These are phyloP conservation scores for Boletus coffeatus DNA, from an alignment of 1,284 basidiomycete genomes.

Conservation along the genomic window DNA sequence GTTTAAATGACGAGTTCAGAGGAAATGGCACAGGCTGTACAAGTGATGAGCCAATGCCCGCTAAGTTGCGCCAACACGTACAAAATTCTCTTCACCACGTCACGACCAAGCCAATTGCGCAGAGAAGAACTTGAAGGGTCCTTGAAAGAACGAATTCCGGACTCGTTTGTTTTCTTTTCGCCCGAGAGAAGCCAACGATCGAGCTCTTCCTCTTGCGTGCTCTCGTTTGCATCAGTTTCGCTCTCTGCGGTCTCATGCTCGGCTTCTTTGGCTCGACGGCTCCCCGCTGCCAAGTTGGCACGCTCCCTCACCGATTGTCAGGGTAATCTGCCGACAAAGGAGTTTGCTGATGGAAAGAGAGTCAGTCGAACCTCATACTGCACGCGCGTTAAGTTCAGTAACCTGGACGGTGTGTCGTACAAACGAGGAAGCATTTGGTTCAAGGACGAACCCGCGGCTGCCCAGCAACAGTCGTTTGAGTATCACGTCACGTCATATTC, in stretches of 20 bases:
- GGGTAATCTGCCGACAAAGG: conserved; percentile 7
- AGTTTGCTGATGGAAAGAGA: conserved; percentile 10
- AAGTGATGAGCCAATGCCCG: conserved; percentile 1
- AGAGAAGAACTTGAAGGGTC: conserved; percentile 24
- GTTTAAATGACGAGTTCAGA: conserved; percentile 74
- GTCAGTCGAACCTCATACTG: no score
- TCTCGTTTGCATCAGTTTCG: no score
- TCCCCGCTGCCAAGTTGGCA: neutral
- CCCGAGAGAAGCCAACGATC: conserved; percentile 12
- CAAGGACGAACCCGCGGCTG: no score
- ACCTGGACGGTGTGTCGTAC: no score
- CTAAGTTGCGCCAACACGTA: neutral
- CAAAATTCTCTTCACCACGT: conserved; percentile 41
- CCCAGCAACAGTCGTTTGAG: no score
- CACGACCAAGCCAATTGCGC: conserved; percentile 53
- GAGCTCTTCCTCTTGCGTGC: conserved; percentile 4
- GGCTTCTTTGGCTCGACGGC: conserved; percentile 1
- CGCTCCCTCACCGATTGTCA: conserved; percentile 6
- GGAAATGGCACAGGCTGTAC: conserved; percentile 53
- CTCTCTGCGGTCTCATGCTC: conserved; percentile 7
- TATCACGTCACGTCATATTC: no score
- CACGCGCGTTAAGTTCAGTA: no score
- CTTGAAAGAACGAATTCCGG: conserved; percentile 14
- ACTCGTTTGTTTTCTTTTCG: conserved; percentile 13
- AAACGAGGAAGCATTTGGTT: no score